These are phyloP conservation scores for Tinospora cordifolia DNA, from an alignment of 164 flowering plant species.

Conservation along the genomic window DNA sequence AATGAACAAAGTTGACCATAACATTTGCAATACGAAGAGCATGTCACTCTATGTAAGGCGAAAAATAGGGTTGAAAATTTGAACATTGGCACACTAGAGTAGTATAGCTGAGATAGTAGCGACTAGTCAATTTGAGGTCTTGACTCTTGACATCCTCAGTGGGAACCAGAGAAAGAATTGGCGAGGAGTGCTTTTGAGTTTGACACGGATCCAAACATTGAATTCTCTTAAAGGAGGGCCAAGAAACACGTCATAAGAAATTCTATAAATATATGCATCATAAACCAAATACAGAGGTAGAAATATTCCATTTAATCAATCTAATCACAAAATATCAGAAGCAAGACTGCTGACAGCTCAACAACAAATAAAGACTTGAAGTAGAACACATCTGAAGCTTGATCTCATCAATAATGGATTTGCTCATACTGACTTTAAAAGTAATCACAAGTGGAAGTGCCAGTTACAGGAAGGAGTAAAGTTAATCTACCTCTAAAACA, in stretches of 20 bases:
- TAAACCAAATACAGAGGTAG: neutral
- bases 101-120: neutral
- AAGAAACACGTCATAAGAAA: no score
- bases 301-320: neutral
- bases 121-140: neutral
- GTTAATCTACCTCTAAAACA: constrained; percentile 67
- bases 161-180: no score
- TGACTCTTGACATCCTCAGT: no score
- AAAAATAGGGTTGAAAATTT: no score
- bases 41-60: no score
- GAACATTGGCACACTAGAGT: no score
- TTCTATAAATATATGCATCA: no score
- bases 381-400: neutral
- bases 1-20: neutral
- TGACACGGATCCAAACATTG: no score
- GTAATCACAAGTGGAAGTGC: neutral
- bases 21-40: neutral
- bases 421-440: neutral
- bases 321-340: neutral
- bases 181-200: no score
- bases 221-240: no score
- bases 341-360: neutral
- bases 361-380: neutral
- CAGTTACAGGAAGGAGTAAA: neutral
- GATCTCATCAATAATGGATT: neutral